A percentile compares a stretch with the other conserved stretches of the same genome.
phyloP scores from a whole-genome alignment of 1,139 yeast genomes.

The Yamadazyma taylorii region DNA sequence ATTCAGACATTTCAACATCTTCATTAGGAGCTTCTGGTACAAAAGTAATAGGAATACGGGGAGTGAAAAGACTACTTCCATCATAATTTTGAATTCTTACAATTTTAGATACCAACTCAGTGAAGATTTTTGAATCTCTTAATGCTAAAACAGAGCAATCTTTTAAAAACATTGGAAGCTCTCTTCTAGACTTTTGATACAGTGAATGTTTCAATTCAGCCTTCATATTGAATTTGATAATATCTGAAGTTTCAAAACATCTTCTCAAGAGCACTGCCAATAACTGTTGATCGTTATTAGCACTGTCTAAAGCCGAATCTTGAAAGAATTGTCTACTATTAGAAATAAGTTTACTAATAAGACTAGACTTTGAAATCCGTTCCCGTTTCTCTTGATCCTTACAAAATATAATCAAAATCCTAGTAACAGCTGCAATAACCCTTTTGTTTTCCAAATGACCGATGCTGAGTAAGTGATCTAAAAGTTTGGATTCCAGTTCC shows the following conservation, averaged over 20 bases:
- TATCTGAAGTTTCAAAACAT: slow-evolving; percentile 62
- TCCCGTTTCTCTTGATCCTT: slow-evolving; percentile 40
- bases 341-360: slow-evolving; percentile 23
- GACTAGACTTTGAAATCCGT: slow-evolving; percentile 43
- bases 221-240: slow-evolving; percentile 50
- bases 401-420: slow-evolving; percentile 55
- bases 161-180: slow-evolving; percentile 52
- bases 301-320: not conserved
- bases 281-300: slow-evolving; percentile 14
- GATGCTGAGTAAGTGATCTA: slow-evolving; percentile 41
- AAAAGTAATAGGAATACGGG: slow-evolving; percentile 19
- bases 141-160: slow-evolving; percentile 57
- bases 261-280: slow-evolving; percentile 55
- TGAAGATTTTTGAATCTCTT: slow-evolving; percentile 57
- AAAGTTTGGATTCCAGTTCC: slow-evolving; percentile 32
- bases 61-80: slow-evolving; percentile 22
- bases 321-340: not conserved
- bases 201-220: slow-evolving; percentile 36
- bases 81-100: slow-evolving; percentile 51
- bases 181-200: slow-evolving; percentile 34
- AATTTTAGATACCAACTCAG: slow-evolving; percentile 51
- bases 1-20: slow-evolving; percentile 40
- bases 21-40: slow-evolving; percentile 17
- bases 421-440: slow-evolving; percentile 51
- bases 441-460: slow-evolving; percentile 41